Evolutionary conservation across 805 yeast species (phyloP).

Genomic region (Nakazawaea siamensis): DNA sequence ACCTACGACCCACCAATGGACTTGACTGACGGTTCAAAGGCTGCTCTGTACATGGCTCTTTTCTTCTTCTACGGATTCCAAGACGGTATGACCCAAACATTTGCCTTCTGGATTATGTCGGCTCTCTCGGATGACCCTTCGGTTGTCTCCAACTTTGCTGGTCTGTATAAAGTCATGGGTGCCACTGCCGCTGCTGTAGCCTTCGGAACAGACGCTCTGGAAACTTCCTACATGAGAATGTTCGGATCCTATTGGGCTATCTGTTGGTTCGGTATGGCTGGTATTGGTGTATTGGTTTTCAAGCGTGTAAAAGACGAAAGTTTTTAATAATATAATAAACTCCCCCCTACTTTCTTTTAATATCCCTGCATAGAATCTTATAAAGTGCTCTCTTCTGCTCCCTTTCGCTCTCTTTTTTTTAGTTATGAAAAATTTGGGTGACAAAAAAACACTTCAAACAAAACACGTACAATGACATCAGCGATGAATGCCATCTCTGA

Average conservation of each 20-base stretch:
- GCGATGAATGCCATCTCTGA: conserved; percentile 19
- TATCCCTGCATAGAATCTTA: no score
- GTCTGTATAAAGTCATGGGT: conserved; percentile 7
- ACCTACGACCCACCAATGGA: conserved; percentile 7
- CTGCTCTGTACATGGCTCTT: conserved; percentile 5
- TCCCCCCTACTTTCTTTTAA: no score
- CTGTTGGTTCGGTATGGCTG: conserved; percentile 1
- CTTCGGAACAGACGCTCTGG: conserved; percentile 10
- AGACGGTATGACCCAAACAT: conserved; percentile 5
- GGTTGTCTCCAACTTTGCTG: conserved; percentile 5
- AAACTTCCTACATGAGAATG: conserved; percentile 2
- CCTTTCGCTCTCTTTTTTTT: no score
- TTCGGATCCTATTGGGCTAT: conserved; percentile 6
- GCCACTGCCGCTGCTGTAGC: conserved; percentile 7
- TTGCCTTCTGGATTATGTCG: conserved; percentile 9
- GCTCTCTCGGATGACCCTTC: conserved; percentile 7
- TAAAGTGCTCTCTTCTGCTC: no score
- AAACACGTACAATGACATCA: not conserved
- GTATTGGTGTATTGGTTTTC: conserved; percentile 6
- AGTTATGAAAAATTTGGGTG: no score
- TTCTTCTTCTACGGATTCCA: conserved; percentile 8
- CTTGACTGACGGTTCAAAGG: conserved; percentile 4
- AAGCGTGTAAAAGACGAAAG: conserved; percentile 3
- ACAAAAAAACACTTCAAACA: not conserved
- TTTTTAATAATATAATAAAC: no score